phyloP scores from a whole-genome alignment of 1,284 basidiomycete genomes.

The Omphalotus olearius region DNA sequence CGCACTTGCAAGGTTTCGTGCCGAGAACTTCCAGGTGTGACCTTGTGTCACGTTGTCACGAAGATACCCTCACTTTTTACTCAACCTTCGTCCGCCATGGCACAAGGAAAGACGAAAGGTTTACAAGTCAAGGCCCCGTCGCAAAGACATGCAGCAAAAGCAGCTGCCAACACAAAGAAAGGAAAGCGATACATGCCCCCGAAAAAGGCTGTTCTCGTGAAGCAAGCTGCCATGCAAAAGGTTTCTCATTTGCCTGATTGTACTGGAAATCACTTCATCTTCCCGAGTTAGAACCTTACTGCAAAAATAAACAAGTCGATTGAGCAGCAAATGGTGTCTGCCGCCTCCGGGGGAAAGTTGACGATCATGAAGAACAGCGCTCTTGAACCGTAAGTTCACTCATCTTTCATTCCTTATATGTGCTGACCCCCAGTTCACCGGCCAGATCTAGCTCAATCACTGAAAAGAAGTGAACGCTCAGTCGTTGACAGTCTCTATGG shows the following conservation, averaged over 20 bases:
- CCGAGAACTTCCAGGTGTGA: neutral
- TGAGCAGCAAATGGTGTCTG: constrained; percentile 83
- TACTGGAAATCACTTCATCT: neutral
- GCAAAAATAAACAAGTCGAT: constrained; percentile 88
- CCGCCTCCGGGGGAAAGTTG: constrained; percentile 81
- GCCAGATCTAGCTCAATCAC: constrained; percentile 3
- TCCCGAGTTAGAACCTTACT: constrained; percentile 58
- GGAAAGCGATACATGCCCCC: constrained; percentile 67
- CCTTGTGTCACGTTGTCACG: neutral
- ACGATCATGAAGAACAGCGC: constrained; percentile 80
- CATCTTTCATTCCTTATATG: neutral
- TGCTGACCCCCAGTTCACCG: neutral
- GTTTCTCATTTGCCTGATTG: constrained; percentile 29
- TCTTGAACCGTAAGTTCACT: constrained; percentile 41
- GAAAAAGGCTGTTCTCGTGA: constrained; percentile 65
- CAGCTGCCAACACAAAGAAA: constrained; percentile 67
- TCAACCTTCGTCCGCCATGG: constrained; percentile 27
- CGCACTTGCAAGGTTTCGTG: neutral
- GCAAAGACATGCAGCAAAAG: constrained; percentile 54
- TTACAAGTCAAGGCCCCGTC: constrained; percentile 50
- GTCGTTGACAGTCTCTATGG: too few species aligned
- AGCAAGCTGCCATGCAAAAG: constrained; percentile 67
- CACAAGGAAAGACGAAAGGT: constrained; percentile 66
- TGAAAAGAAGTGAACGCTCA: constrained; percentile 4
- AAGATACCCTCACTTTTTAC: too few species aligned